Conservation (phyloP, 305 asterid genomes). For the Euphrasia arctica region DNA sequence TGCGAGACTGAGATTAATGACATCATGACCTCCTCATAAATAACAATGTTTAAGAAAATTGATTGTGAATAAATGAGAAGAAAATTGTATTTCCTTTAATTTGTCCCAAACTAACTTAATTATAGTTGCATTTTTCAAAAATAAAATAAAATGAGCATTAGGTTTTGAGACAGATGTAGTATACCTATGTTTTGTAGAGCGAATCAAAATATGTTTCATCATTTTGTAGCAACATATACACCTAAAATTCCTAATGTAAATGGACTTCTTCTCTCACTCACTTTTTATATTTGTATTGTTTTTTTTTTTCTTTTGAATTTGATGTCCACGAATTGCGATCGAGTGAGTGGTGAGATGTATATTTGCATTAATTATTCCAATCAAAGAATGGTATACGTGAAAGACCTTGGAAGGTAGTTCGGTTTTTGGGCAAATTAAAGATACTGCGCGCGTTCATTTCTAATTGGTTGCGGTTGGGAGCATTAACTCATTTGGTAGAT, state of each 20-base stretch:
- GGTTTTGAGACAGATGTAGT: no score
- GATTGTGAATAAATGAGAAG: no score
- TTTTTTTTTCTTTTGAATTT: neutral
- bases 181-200: neutral
- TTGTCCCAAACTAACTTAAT: no score
- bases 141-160: no score
- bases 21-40: no score
- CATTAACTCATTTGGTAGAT: conserved; percentile 26
- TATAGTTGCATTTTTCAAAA: no score
- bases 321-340: neutral
- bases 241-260: no score
- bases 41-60: no score
- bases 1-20: no score
- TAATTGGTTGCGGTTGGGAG: conserved; percentile 26
- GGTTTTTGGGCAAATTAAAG: conserved; percentile 15
- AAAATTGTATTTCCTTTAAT: no score
- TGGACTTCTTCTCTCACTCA: neutral
- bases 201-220: no score
- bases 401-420: conserved; percentile 24
- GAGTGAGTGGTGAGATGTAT: no score
- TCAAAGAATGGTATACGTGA: conserved; percentile 27
- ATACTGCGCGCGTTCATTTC: conserved; percentile 1
- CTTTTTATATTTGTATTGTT: neutral
- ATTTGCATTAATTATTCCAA: conserved; percentile 11
- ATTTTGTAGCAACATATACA: neutral